Evolutionary conservation across 2,329 filamentous ascomycete species (phyloP), one percentile per base, ranked within the genome.

Genomic region (Arthroderma uncinatum): DNA sequence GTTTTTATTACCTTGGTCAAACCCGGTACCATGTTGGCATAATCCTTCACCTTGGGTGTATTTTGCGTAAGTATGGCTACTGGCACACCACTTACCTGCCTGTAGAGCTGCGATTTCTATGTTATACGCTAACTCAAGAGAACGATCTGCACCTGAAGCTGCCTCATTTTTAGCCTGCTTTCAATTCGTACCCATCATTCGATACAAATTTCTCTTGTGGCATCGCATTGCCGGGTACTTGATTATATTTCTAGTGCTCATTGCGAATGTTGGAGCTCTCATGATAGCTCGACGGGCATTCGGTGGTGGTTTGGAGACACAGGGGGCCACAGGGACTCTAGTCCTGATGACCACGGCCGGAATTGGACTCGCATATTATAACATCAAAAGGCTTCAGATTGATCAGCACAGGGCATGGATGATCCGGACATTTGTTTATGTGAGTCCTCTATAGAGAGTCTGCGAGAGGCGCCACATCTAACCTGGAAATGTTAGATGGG

Each of bases 341-440:
- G 57, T 57, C 6, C 19, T 48, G 14, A 50, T 54, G 28, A 50
- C 44, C 12, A 59, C 52, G 4, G 33, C 57, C n/a, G 55, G 57
- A 12, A 65, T 80, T 23, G 59, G 64, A 0, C 59, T 83, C 44
- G 78, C 80, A 0, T 77, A 76, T 33, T 71, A 78, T 64, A 83
- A 83, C 60, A 77, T 85, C 66, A 83, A 80, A 65, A 70, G 72
- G 2, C 67, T 84, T 1, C 81, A 84, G 63, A 81, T 86, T 52
- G 80, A 84, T 34, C 77, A 84, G 63, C 82, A 85, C 60, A 74
- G 82, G 1, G 79, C 79, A 2, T 84, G 81, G 82, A 85, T 84
- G 82, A 63, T 85, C 34, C 67, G 82, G 19, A 73, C 77, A 7
- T 79, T 77, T 76, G 69, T 77, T 36, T 76, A 77, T 54, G 58